A percentile compares a stretch with the other conserved stretches of the same genome.
Conservation (phyloP, 2,329 filamentous ascomycete genomes). For the Claviceps sorghi region DNA sequence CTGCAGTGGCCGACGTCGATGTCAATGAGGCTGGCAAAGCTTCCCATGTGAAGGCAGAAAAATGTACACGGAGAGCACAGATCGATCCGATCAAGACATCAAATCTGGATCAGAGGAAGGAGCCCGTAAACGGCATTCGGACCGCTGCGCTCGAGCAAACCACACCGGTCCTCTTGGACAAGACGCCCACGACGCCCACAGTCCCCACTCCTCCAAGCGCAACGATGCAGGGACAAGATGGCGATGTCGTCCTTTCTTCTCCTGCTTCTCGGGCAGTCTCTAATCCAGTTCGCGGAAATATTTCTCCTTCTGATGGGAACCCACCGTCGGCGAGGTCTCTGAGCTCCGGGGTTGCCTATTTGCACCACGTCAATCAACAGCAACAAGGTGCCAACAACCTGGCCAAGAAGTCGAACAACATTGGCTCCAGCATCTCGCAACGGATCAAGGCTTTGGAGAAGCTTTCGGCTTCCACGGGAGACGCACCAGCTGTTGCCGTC, state of each 20-base stretch:
- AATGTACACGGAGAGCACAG: conserved; percentile 19
- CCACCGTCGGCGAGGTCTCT: conserved; percentile 36
- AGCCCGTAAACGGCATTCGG: conserved; percentile 71
- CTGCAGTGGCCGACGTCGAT: background rate
- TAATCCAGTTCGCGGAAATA: conserved; percentile 27
- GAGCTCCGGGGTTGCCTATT: conserved; percentile 41
- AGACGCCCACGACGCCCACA: conserved; percentile 64
- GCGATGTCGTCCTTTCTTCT: background rate
- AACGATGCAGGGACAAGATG: conserved; percentile 6
- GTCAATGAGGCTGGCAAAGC: background rate
- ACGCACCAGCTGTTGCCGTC: conserved; percentile 11
- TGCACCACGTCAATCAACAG: conserved; percentile 39
- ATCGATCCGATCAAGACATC: conserved; percentile 42
- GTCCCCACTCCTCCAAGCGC: conserved; percentile 22
- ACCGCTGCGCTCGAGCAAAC: conserved; percentile 71
- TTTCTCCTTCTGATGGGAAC: conserved; percentile 32
- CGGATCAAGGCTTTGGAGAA: conserved; percentile 89
- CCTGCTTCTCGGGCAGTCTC: conserved; percentile 34
- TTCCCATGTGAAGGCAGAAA: conserved; percentile 12
- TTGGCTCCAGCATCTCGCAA: conserved; percentile 83
- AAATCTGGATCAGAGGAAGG: conserved; percentile 34
- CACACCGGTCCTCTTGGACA: conserved; percentile 63
- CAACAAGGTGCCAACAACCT: conserved; percentile 34
- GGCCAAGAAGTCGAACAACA: conserved; percentile 49
- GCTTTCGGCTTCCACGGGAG: conserved; percentile 34